A percentile compares a stretch with the other conserved stretches of the same genome.
phyloP scores from a whole-genome alignment of 352 stramenopile species.

The Hyaloperonospora arabidopsidis region DNA sequence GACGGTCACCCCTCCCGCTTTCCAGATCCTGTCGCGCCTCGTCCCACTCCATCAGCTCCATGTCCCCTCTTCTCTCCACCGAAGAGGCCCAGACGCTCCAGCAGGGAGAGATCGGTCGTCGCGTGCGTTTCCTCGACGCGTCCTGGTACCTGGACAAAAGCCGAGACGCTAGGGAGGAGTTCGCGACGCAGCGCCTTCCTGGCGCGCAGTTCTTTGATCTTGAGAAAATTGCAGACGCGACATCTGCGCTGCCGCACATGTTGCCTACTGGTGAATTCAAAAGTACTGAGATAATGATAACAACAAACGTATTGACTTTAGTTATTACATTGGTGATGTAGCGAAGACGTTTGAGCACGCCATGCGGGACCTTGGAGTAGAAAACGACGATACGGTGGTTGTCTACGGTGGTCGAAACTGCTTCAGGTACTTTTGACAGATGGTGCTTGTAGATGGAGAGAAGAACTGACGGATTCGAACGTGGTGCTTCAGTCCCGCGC shows the following conservation, averaged over 20 bases:
- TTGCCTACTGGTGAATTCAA: slow-evolving; percentile 56
- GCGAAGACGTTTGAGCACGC: slow-evolving; percentile 56
- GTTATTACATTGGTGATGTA: slow-evolving; percentile 2
- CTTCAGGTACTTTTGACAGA: slow-evolving; percentile 43
- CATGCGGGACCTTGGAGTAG: slow-evolving; percentile 58
- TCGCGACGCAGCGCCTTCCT: slow-evolving; percentile 52
- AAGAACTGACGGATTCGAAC: neutral
- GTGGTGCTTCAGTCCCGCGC: slow-evolving; percentile 35
- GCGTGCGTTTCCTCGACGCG: slow-evolving; percentile 64
- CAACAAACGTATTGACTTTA: neutral
- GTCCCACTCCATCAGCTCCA: slow-evolving; percentile 13
- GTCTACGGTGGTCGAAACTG: slow-evolving; percentile 79
- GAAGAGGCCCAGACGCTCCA: slow-evolving; percentile 38
- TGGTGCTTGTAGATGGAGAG: neutral
- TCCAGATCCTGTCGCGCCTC: neutral
- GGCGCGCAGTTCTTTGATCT: slow-evolving; percentile 90
- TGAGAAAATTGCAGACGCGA: slow-evolving; percentile 68
- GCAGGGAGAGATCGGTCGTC: slow-evolving; percentile 12
- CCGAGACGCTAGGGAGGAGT: slow-evolving; percentile 57
- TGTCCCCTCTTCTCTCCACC: slow-evolving; percentile 49
- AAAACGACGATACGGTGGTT: slow-evolving; percentile 62
- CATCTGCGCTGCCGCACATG: slow-evolving; percentile 79
- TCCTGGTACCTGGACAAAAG: slow-evolving; percentile 80
- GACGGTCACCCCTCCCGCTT: too few relatives aligned
- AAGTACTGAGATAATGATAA: too few relatives aligned